Percentiles rank a stretch among this genome's conserved stretches.
phyloP scores from a whole-genome alignment of 805 yeast genomes.

The Aciculoconidium aculeatum region DNA sequence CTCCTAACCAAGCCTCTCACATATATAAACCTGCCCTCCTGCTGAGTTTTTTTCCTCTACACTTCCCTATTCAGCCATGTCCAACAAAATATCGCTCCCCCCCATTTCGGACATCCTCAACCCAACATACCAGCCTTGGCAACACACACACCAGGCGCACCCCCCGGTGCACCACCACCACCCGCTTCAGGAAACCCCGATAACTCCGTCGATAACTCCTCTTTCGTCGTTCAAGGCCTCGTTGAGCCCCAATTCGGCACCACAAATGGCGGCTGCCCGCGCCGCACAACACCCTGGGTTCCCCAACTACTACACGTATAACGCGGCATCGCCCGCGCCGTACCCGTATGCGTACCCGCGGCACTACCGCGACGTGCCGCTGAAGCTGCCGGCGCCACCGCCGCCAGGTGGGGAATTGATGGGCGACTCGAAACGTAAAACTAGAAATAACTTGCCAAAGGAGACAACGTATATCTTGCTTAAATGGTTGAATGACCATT shows the following conservation, averaged over 20 bases:
- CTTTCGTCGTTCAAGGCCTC: slow-evolving; percentile 8
- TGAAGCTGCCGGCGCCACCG: too few species aligned
- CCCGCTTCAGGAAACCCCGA: slow-evolving; percentile 1
- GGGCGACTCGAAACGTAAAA: slow-evolving; percentile 21
- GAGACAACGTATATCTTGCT: slow-evolving; percentile 69
- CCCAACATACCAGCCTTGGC: slow-evolving; percentile 8
- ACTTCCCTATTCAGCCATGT: slow-evolving; percentile 1
- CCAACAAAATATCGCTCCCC: slow-evolving; percentile 30
- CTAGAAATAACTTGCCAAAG: slow-evolving; percentile 72
- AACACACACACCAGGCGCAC: slow-evolving; percentile 1
- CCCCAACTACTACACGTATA: slow-evolving; percentile 7
- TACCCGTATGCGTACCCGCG: too few species aligned
- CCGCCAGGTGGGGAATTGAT: too few species aligned
- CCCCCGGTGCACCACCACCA: slow-evolving; percentile 1
- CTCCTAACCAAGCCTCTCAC: too few species aligned
- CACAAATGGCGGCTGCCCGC: too few species aligned
- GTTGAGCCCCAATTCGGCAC: too few species aligned
- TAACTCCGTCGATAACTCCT: slow-evolving; percentile 4
- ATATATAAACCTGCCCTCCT: too few species aligned
- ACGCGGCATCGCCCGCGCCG: slow-evolving; percentile 10
- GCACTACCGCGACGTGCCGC: too few species aligned
- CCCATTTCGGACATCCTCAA: slow-evolving; percentile 36
- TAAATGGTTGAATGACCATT: slow-evolving; percentile 67
- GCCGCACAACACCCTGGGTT: too few species aligned
- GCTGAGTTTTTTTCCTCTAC: too few species aligned